Base-by-base conservation (phyloP, 768 basidiomycete genomes). In the Mrakia frigida region DNA sequence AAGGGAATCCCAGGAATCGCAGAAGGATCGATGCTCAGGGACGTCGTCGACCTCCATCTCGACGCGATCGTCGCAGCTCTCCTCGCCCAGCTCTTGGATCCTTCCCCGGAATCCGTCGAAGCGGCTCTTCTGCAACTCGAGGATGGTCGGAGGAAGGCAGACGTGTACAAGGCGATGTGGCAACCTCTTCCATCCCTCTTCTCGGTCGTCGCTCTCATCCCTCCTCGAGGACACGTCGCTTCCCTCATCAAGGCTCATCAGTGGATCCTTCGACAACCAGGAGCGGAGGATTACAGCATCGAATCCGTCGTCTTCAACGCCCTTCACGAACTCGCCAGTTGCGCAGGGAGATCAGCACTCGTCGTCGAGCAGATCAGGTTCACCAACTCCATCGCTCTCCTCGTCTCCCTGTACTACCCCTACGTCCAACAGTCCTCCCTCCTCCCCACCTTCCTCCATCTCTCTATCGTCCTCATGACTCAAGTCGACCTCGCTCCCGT, bases 361-460 rank as follows among this genome's bases (percentile, higher is more conserved):
- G 87, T 96, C 78, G 92, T 92, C 81, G 93, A 96, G 81, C 92
- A 95, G 81, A 83, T 89, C 56, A 89, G 95, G 18, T 84, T 90
- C 39, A 81, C 94, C 56, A 90, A 92, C 74, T 87, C 88, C 2
- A 84, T 96, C 63, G 88, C 88, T 37, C 83, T 98, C 39, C 90
- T 92, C 87, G 86, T 93, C 63, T 86, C 93, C 5, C 86, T 87
- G 56, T 87, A 88, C 75, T 82, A 85, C 63, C 81, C 86, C 37
- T 86, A 87, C 63, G 89, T 92, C 81, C 82, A 84, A 25, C 87
- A 91, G 69, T 79, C 84, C 0, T 87, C 87, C 2, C 84, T 95
- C 13, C 86, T 95, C 50, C 88, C 90, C 74, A 85, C 89, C 0
- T 84, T 97, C 61, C 86, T 90, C 63, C 88, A 89, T 59, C 90